These are phyloP conservation scores for Diospyros kaki DNA, from an alignment of 148 eudicot genomes.

Conservation along the genomic window DNA sequence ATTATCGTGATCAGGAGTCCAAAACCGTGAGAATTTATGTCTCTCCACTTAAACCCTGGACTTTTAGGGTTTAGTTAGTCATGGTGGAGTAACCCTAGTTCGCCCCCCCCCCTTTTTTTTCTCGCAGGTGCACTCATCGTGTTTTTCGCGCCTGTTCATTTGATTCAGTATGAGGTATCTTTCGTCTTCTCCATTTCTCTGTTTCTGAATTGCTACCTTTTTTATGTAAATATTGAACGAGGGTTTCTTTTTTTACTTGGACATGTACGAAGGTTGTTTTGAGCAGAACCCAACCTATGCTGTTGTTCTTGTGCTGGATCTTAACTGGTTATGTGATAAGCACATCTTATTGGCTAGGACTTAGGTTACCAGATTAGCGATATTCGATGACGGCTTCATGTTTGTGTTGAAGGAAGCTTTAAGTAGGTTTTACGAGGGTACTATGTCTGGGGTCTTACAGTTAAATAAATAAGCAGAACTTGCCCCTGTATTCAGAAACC, in stretches of 20 bases:
- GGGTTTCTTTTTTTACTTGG: background rate
- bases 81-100: background rate
- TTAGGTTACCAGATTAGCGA: background rate
- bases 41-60: slow-evolving; percentile 3
- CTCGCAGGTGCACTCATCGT: background rate
- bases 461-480: too few species aligned
- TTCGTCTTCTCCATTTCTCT: too few species aligned
- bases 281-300: background rate
- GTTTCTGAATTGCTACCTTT: too few species aligned
- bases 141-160: background rate
- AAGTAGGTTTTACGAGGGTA: too few species aligned
- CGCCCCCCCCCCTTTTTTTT: background rate
- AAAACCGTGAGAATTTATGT: background rate
- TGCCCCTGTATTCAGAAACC: too few species aligned
- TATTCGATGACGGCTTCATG: too few species aligned
- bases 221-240: too few species aligned
- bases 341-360: background rate
- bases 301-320: background rate
- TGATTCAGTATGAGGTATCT: slow-evolving; percentile 9
- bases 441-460: too few species aligned
- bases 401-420: too few species aligned
- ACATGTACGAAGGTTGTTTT: background rate
- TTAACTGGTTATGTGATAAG: background rate
- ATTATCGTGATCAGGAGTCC: background rate
- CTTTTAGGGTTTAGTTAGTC: background rate